Evolutionary conservation across 2,329 filamentous ascomycete genomes (phyloP).

Genomic region (Fusarium sp.): DNA sequence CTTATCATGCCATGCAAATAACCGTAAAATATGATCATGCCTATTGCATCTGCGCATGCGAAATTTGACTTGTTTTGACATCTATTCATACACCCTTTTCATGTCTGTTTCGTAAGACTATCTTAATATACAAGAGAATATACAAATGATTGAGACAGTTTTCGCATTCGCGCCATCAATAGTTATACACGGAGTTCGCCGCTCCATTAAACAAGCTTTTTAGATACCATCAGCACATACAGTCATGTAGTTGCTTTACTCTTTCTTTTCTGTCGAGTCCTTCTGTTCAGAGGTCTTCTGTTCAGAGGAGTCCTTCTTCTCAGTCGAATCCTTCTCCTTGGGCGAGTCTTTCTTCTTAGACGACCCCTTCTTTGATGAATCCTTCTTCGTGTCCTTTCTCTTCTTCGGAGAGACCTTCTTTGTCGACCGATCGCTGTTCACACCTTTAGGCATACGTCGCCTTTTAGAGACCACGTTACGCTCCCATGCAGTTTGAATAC

Average conservation of each 20-base stretch:
- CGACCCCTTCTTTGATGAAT: background rate
- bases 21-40: too few relatives aligned
- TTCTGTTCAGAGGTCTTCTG: constrained; percentile 1
- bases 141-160: constrained; percentile 9
- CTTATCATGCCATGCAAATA: too few relatives aligned
- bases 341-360: background rate
- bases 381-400: background rate
- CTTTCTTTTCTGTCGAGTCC: background rate
- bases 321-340: background rate
- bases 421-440: too few relatives aligned
- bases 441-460: too few relatives aligned
- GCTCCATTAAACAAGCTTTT: constrained; percentile 14
- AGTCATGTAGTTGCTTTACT: constrained; percentile 3
- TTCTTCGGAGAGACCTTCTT: too few relatives aligned
- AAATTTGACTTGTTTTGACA: background rate
- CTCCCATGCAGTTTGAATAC: constrained; percentile 62
- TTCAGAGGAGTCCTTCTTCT: background rate
- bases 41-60: background rate
- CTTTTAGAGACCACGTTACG: too few relatives aligned
- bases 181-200: constrained; percentile 30
- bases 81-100: constrained; percentile 3
- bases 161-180: constrained; percentile 15
- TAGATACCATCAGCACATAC: background rate
- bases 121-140: constrained; percentile 21
- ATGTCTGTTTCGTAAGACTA: constrained; percentile 1